phyloP scores from a whole-genome alignment of 1,139 yeast genomes.

The Meyerozyma smithsonii region DNA sequence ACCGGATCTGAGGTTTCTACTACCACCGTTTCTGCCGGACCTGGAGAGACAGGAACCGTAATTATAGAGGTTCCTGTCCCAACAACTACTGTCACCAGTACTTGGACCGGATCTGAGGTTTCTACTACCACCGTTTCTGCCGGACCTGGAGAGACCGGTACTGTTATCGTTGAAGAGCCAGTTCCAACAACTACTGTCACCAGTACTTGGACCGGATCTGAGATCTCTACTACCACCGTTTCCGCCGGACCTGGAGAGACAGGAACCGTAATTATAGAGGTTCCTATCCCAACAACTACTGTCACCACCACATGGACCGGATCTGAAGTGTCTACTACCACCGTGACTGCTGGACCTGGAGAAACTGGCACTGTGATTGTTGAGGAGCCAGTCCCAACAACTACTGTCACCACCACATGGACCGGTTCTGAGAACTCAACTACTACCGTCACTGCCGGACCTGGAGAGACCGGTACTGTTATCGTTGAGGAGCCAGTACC shows the following conservation, averaged over 20 bases:
- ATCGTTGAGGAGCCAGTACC: conserved; percentile 7
- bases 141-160: conserved; percentile 10
- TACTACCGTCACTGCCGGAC: conserved; percentile 6
- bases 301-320: conserved; percentile 3
- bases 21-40: conserved; percentile 11
- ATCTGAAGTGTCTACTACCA: not conserved
- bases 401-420: conserved; percentile 5
- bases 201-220: conserved; percentile 4
- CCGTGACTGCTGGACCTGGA: conserved; percentile 6
- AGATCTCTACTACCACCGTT: not conserved
- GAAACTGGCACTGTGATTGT: conserved; percentile 9
- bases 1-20: conserved; percentile 10
- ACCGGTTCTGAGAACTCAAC: conserved; percentile 4
- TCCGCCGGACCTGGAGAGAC: conserved; percentile 3
- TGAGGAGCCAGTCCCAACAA: conserved; percentile 7
- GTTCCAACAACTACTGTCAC: conserved; percentile 12
- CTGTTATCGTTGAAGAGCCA: conserved; percentile 16
- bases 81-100: conserved; percentile 13
- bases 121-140: conserved; percentile 7
- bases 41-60: conserved; percentile 10
- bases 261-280: conserved; percentile 4
- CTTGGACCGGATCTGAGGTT: conserved; percentile 19
- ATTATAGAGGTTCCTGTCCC: conserved; percentile 7
- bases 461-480: conserved; percentile 10
- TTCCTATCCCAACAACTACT: conserved; percentile 5